These are phyloP conservation scores for Melampsora medusae DNA, from an alignment of 1,284 basidiomycete species.

Conservation along the genomic window DNA sequence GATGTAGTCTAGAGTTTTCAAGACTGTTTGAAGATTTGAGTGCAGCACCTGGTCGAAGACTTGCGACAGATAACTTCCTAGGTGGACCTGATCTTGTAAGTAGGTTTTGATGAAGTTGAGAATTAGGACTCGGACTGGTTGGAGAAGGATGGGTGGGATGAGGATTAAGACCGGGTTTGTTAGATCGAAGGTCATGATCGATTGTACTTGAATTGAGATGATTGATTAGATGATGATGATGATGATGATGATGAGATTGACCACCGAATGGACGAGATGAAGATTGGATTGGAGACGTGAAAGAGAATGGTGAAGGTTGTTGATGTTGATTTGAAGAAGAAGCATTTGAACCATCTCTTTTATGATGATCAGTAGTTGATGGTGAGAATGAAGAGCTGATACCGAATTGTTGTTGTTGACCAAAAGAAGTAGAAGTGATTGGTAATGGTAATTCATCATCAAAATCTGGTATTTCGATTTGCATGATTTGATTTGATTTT, in stretches of 20 bases:
- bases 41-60: not conserved
- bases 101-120: conserved; percentile 8
- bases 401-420: not conserved
- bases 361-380: not conserved
- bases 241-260: conserved; percentile 16
- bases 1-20: not conserved
- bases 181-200: not conserved
- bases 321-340: conserved; percentile 5
- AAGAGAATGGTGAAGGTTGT: conserved; percentile 1
- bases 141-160: conserved; percentile 13
- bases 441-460: conserved; percentile 26
- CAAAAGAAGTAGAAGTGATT: not conserved
- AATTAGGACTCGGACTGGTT: conserved; percentile 12
- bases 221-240: not conserved
- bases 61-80: conserved; percentile 25
- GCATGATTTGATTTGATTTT: conserved; percentile 13
- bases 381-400: not conserved
- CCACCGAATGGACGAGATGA: conserved; percentile 41
- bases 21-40: conserved; percentile 9
- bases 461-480: conserved; percentile 43
- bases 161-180: not conserved
- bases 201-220: not conserved
- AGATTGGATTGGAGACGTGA: conserved; percentile 24
- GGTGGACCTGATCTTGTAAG: conserved; percentile 11
- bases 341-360: conserved; percentile 17